phyloP scores from a whole-genome alignment of 805 yeast genomes.

The Lipomyces yamadae region DNA sequence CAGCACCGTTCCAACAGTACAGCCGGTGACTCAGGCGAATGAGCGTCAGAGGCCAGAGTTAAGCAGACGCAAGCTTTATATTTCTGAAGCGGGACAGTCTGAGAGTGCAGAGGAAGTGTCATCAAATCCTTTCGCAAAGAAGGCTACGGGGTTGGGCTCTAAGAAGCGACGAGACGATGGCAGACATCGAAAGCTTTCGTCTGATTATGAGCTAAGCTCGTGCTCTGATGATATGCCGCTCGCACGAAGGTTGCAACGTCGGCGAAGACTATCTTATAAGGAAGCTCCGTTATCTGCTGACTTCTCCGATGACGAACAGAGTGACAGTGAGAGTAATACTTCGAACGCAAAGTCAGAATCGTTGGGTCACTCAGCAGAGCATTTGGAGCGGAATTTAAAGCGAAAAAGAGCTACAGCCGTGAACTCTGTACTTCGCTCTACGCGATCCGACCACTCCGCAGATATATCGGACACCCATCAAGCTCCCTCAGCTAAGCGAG shows the following conservation, averaged over 20 bases:
- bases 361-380: background rate
- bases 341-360: background rate
- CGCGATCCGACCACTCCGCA: background rate
- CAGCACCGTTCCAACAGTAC: background rate
- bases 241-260: background rate
- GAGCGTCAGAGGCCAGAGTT: background rate
- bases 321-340: slow-evolving; percentile 1
- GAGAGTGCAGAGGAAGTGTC: background rate
- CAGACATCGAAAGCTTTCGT: background rate
- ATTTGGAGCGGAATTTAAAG: background rate
- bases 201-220: background rate
- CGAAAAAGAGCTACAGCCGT: background rate
- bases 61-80: no score
- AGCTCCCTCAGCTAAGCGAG: background rate
- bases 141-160: background rate
- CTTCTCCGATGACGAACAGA: background rate
- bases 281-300: background rate
- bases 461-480: background rate
- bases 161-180: background rate
- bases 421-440: background rate
- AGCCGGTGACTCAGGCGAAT: background rate
- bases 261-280: background rate
- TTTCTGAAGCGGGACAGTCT: background rate
- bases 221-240: background rate
- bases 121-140: background rate